Base-by-base conservation (phyloP, 169 alveolate species). In the Plasmodium vinckei region DNA sequence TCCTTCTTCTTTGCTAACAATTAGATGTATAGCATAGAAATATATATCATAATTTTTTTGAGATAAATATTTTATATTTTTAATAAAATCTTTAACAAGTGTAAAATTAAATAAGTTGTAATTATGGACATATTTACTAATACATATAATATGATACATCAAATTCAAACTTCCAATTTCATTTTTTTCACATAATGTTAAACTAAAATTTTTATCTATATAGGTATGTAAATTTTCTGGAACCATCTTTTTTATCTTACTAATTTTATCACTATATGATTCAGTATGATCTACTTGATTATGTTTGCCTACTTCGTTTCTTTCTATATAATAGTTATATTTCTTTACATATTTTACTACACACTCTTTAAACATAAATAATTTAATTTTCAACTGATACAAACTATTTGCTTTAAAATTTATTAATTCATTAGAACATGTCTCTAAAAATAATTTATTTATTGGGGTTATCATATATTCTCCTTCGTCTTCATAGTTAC, bases 281-380 rank as follows among this genome's bases (percentile, higher is more conserved):
- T 51, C 59, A 0, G 0, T 10, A 51, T 51, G 1, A 2, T 15
- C 7, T 15, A 49, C 2, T 12, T 51, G 6, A 3, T 15, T 15
- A 0, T 51, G 17, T 51, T 15, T 51, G 19, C 59, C 7, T 1
- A 3, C 4, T 15, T 12, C 19, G 0, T 13, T 51, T 15, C 6
- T 0, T 15, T 13, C 59, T 51, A 51, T 7, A 13, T 21, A 12
- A 2, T 51, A 51, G 59, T 15, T 51, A 5, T 51, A 51, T 12
- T 15, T 7, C 17, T 51, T 63, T 5, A 23, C 10, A 63, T 33
- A 63, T 9, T 19, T 47, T 69, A 25, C 21, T 33, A 82, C 15
- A 42, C 19, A 82, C 10, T 54, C n/a, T 64, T 82, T 72, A 57
- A 67, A 82, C 3, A 82, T 51, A 49, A 82, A 82, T 5, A 54